Evolutionary conservation across 306 rosid species (phyloP).

Genomic region (Abrus pulchellus): DNA sequence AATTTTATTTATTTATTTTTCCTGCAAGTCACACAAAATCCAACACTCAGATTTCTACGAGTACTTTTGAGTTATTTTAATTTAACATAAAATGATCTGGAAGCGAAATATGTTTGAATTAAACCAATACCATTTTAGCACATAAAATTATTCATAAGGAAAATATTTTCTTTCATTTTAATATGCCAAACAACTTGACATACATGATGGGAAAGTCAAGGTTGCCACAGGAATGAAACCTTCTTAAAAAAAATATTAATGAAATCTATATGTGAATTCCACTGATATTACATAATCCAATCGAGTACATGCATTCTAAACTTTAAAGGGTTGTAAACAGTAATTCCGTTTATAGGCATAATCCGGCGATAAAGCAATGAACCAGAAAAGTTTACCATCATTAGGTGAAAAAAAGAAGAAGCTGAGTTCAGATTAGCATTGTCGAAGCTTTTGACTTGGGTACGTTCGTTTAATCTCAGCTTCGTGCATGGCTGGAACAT

Average conservation of each 20-base stretch:
- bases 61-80: background rate
- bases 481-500: background rate
- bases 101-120: background rate
- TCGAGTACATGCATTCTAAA: constrained; percentile 8
- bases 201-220: background rate
- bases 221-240: background rate
- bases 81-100: background rate
- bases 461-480: background rate
- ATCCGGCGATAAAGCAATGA: constrained; percentile 4
- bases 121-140: background rate
- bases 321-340: background rate
- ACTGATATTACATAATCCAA: background rate
- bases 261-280: background rate
- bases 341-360: constrained; percentile 7
- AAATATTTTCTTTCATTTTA: background rate
- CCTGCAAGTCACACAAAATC: background rate
- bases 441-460: constrained; percentile 12
- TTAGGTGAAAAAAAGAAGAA: background rate
- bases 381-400: background rate
- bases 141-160: background rate
- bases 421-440: constrained; percentile 8
- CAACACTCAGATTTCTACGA: background rate
- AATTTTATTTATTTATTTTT: too few relatives aligned
- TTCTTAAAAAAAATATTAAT: background rate
- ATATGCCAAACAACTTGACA: background rate